phyloP scores from a whole-genome alignment of 2,329 filamentous ascomycete species.

The Colletotrichum ledebouriae region DNA sequence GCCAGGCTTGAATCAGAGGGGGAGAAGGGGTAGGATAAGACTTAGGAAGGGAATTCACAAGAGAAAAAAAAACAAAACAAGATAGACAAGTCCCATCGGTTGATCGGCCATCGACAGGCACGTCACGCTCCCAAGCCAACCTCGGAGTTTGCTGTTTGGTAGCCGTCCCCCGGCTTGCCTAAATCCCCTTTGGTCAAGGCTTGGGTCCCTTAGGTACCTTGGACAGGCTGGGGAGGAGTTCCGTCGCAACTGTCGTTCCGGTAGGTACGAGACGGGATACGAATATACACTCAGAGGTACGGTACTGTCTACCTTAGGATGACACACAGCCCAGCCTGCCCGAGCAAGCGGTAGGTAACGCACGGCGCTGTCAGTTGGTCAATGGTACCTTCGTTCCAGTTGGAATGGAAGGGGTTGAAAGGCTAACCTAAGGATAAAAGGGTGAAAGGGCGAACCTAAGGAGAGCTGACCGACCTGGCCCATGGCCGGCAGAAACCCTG shows the following conservation, averaged over 20 bases:
- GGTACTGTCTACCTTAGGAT: neutral
- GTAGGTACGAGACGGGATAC: neutral
- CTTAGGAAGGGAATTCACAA: neutral
- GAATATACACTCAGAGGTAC: neutral
- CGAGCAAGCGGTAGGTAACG: conserved; percentile 3
- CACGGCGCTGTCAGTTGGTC: conserved; percentile 16
- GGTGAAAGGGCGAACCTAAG: neutral
- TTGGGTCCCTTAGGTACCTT: neutral
- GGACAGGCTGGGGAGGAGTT: conserved; percentile 26
- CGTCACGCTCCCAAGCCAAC: conserved; percentile 22
- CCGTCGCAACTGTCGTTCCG: conserved; percentile 10
- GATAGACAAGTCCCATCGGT: conserved; percentile 9
- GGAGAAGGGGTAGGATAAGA: neutral
- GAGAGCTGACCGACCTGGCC: conserved; percentile 4
- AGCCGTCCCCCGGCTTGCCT: neutral
- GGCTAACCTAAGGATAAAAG: neutral
- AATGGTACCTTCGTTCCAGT: conserved; percentile 9
- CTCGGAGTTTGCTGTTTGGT: conserved; percentile 24
- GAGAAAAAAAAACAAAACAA: neutral
- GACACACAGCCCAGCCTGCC: neutral
- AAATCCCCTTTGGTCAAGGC: conserved; percentile 7
- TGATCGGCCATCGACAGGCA: conserved; percentile 16
- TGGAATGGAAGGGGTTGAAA: neutral
- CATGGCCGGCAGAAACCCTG: conserved; percentile 35
- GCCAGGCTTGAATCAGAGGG: conserved; percentile 9